Conservation (phyloP, 495 filamentous ascomycete species). For the Chaetomium fimeti region DNA sequence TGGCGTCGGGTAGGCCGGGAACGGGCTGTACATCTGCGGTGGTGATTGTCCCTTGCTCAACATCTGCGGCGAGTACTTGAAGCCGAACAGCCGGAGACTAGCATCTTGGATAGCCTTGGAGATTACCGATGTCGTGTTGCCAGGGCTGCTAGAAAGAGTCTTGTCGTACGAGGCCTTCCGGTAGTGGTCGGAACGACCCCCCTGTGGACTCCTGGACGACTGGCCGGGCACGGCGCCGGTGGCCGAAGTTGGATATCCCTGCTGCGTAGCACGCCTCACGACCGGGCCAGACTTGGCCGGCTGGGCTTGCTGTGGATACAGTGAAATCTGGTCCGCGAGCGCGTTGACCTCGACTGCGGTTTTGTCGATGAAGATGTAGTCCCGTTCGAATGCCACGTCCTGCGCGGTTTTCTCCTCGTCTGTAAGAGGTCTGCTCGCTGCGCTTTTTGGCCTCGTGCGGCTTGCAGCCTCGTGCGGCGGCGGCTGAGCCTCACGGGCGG, state of each 20-base stretch:
- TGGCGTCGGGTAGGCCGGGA: conserved; percentile 77
- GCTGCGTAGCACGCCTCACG: conserved; percentile 59
- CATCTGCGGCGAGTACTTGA: conserved; percentile 65
- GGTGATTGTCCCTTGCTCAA: conserved; percentile 71
- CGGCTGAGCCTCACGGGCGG: conserved; percentile 24
- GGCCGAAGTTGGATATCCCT: conserved; percentile 57
- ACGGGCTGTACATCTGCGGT: conserved; percentile 74
- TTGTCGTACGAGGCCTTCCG: conserved; percentile 78
- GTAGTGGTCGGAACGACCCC: conserved; percentile 56
- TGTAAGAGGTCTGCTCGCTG: conserved; percentile 39
- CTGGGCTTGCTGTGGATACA: conserved; percentile 59
- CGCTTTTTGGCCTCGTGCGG: conserved; percentile 22
- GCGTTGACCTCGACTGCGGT: conserved; percentile 93
- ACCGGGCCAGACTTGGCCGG: conserved; percentile 50
- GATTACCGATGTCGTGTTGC: conserved; percentile 80
- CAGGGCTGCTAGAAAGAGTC: conserved; percentile 70
- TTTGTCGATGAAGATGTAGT: conserved; percentile 96
- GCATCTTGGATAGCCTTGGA: conserved; percentile 94
- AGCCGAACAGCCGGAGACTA: conserved; percentile 76
- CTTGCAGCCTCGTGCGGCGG: conserved; percentile 21
- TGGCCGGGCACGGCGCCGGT: conserved; percentile 59
- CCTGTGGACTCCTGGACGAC: conserved; percentile 62
- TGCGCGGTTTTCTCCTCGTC: conserved; percentile 78
- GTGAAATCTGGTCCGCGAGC: conserved; percentile 89
- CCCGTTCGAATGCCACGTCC: conserved; percentile 83